Evolutionary conservation across 75 land plant genomes (phyloP), one percentile per base, ranked within the genome.

Genomic region (Cryptomeria japonica): DNA sequence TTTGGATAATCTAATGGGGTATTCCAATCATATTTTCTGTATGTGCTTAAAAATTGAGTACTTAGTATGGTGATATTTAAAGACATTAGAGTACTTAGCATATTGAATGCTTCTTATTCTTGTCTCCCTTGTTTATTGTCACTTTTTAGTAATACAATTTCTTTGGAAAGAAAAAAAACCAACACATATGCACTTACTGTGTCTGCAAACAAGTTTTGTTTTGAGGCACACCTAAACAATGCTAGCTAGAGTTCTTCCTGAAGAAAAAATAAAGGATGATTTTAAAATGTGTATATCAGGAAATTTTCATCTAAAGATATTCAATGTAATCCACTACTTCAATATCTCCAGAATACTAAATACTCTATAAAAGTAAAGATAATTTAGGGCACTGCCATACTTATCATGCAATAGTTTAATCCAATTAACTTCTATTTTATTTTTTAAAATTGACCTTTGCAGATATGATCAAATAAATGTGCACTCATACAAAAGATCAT

Each of bases 181-280:
- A 16, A 10, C 6, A 18, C 82, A 41, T 68, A 22, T 68, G 22
- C 11, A 82, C 89, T 90, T 92, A 96, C 97, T 89, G 96, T 88
- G 55, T 96, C 96, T 56, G 93, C 86, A 41, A 96, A 94, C 28
- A 96, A 91, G 85, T 91, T 96, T 93, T 94, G 92, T 12, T 90
- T 93, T 34, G 80, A 34, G 16, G 93, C 90, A 78, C 89, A 91
- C 86, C 88, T 88, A 84, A 93, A 93, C 73, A 96, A 83, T n/a
- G 97, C 97, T 34, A 96, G 86, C 64, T 92, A 95, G 55, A 96
- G 92, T 79, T 91, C 95, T 78, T 94, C 94, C 95, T 94, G 84
- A 19, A 84, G 82, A 64, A 88, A 78, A 46, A 85, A n/a, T 36
- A 25, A 49, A 85, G 25, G 13, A 39, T 13, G 80, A 3, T 9